Conservation (phyloP, 345 rosid genomes). For the Turnera subulata region DNA sequence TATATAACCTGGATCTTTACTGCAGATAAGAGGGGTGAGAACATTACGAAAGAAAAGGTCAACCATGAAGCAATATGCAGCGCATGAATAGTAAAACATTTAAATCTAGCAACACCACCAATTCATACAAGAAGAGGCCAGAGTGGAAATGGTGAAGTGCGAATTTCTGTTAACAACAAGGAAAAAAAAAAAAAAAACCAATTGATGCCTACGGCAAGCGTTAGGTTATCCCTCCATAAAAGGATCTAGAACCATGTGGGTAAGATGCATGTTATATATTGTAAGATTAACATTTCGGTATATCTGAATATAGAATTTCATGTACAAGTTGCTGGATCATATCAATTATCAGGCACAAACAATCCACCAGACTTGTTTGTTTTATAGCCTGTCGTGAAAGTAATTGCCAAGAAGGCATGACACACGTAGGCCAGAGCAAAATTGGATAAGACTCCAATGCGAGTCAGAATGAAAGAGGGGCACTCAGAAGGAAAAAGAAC, state of each 20-base stretch:
- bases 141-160: neutral
- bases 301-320: too few relatives aligned
- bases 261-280: neutral
- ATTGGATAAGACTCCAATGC: too few relatives aligned
- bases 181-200: too few relatives aligned
- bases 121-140: neutral
- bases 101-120: neutral
- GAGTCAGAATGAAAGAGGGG: too few relatives aligned
- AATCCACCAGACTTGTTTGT: too few relatives aligned
- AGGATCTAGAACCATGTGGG: neutral
- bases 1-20: constrained; percentile 84
- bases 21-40: constrained; percentile 36
- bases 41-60: constrained; percentile 5
- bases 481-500: too few relatives aligned
- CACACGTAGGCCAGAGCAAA: too few relatives aligned
- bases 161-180: neutral
- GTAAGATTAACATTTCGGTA: neutral
- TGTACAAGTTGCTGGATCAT: too few relatives aligned
- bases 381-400: too few relatives aligned
- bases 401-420: too few relatives aligned
- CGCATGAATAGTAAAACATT: neutral
- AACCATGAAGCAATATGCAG: neutral
- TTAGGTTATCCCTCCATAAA: neutral
- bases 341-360: too few relatives aligned
- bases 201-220: neutral